Base-by-base conservation (phyloP, 2,329 filamentous ascomycete species). In the Calcarisporium arbuscula region DNA sequence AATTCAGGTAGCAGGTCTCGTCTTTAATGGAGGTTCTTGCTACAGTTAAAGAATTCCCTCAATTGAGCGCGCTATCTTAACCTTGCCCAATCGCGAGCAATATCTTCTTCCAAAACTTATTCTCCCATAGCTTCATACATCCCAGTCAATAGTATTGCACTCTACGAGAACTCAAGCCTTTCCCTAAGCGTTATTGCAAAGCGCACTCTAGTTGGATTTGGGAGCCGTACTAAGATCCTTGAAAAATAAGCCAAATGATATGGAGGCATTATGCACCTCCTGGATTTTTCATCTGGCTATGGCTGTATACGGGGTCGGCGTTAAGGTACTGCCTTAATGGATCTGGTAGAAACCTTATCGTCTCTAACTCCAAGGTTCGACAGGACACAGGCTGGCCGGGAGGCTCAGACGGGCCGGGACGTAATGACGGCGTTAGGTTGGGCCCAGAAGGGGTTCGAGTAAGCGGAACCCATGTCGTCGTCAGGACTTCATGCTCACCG, bases 301-400 rank as follows among this genome's bases (percentile, higher is more conserved):
- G 33, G 12, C 16, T 25, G 23, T 8, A 36, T 18, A 32, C 31
- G 14, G 21, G 17, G 8, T 35, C 27, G 14, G 22, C 16, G 34
- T 49, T 11, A 3, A 64, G 3, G 41, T 64, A 63, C 0, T 30
- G 39, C 5, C 49, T 19, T 4, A 64, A 52, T 44, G 65, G 59
- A 15, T 50, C 40, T 16, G 43, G 47, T 29, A 49, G 40, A 43
- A 65, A 65, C 21, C 62, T 60, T 21, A 64, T 51, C 0, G 58
- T 60, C 42, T 65, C 58, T n/a, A 65, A 28, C 37, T 64, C 56
- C 3, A 62, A n/a, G n/a, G 49, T 32, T 64, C 35, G n/a, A n/a
- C n/a, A n/a, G n/a, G n/a, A n/a, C n/a, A n/a, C n/a, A n/a, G n/a
- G n/a, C n/a, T n/a, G n/a, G n/a, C n/a, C n/a, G n/a, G n/a, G 19